phyloP scores from a whole-genome alignment of 805 yeast genomes.

The Candida ovalis region DNA sequence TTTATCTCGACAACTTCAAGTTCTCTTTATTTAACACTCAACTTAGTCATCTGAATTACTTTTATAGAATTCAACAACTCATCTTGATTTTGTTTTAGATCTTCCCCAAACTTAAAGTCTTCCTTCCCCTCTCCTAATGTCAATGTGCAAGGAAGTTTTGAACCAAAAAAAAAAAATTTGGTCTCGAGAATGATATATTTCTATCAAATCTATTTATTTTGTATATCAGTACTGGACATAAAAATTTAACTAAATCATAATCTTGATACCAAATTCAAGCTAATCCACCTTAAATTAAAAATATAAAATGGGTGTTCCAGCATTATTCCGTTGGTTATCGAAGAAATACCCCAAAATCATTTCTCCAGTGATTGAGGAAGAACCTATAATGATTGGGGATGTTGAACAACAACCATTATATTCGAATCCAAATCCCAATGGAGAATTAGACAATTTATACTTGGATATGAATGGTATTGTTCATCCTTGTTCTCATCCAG shows the following conservation, averaged over 20 bases:
- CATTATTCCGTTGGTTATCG: conserved; percentile 95
- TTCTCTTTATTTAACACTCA: too few species aligned
- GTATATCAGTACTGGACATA: neutral
- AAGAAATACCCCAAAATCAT: conserved; percentile 91
- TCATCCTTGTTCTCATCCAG: conserved; percentile 99
- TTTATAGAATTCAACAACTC: neutral
- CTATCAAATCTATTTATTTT: too few species aligned
- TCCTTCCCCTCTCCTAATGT: neutral
- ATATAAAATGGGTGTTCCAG: conserved; percentile 88
- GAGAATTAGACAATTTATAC: conserved; percentile 90
- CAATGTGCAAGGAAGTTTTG: neutral
- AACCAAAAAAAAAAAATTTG: neutral
- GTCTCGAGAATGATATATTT: neutral
- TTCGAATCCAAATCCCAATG: conserved; percentile 82
- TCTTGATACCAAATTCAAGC: too few species aligned
- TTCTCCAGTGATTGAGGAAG: conserved; percentile 82
- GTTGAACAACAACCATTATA: conserved; percentile 62
- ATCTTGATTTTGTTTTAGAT: neutral
- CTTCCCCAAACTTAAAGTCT: neutral
- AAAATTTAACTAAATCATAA: neutral
- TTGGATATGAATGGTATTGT: conserved; percentile 99
- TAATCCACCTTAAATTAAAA: too few species aligned
- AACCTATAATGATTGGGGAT: conserved; percentile 54
- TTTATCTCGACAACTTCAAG: neutral
- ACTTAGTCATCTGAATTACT: too few species aligned